These are phyloP conservation scores for Malassezia arunalokei DNA, from an alignment of 1,284 basidiomycete genomes.

Conservation along the genomic window DNA sequence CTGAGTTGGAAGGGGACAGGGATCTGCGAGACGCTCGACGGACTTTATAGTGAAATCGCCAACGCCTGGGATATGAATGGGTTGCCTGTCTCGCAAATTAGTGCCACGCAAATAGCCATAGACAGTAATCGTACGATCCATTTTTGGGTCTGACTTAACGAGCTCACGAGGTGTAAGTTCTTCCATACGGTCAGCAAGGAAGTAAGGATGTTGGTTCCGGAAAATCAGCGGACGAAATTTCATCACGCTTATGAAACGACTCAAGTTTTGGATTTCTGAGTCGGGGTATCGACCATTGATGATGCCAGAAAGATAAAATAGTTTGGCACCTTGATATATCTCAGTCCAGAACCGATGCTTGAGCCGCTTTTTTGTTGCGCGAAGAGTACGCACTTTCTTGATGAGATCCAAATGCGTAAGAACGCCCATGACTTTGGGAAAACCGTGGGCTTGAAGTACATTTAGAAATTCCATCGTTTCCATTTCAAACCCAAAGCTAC, in stretches of 20 bases:
- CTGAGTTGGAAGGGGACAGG: slow-evolving; percentile 81
- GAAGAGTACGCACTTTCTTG: slow-evolving; percentile 76
- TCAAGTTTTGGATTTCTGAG: slow-evolving; percentile 85
- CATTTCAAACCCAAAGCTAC: slow-evolving; percentile 97
- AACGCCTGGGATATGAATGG: slow-evolving; percentile 84
- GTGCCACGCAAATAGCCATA: slow-evolving; percentile 75
- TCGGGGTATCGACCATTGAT: slow-evolving; percentile 97
- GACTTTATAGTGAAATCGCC: slow-evolving; percentile 66
- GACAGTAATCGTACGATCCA: slow-evolving; percentile 75
- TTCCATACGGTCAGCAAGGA: slow-evolving; percentile 89
- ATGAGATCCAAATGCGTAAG: slow-evolving; percentile 94
- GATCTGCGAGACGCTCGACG: slow-evolving; percentile 70
- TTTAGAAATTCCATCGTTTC: slow-evolving; percentile 99
- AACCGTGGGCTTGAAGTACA: slow-evolving; percentile 88
- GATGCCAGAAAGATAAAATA: slow-evolving; percentile 95
- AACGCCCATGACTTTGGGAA: slow-evolving; percentile 94
- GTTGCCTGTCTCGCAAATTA: slow-evolving; percentile 54
- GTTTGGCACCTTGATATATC: slow-evolving; percentile 94
- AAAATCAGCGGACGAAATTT: slow-evolving; percentile 96
- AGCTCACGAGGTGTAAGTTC: slow-evolving; percentile 82
- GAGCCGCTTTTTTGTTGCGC: slow-evolving; percentile 81
- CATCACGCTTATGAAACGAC: slow-evolving; percentile 85
- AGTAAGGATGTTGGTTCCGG: slow-evolving; percentile 85
- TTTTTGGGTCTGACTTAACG: slow-evolving; percentile 70
- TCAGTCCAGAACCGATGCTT: slow-evolving; percentile 99